Percentiles rank a stretch among this genome's conserved stretches.
These are phyloP conservation scores for Neurospora cerealis DNA, from an alignment of 495 filamentous ascomycete genomes.

Conservation along the genomic window DNA sequence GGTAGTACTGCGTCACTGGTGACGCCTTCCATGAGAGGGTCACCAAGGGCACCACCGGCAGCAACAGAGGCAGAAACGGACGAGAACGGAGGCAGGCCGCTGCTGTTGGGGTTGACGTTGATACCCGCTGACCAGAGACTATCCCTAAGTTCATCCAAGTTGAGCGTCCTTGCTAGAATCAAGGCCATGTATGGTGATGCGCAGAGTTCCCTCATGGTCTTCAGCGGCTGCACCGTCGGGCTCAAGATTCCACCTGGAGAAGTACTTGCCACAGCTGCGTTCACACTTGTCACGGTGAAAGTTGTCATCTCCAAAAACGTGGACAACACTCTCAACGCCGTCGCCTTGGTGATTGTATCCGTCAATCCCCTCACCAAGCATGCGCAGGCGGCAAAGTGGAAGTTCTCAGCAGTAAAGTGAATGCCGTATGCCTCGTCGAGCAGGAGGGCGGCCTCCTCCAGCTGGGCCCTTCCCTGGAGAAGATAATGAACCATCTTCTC, in stretches of 20 bases:
- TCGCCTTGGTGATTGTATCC: constrained; percentile 44
- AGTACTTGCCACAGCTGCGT: neutral
- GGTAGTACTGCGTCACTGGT: constrained; percentile 16
- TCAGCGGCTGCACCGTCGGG: constrained; percentile 1
- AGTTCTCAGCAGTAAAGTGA: constrained; percentile 50
- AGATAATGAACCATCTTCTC: constrained; percentile 47
- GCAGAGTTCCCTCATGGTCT: constrained; percentile 23
- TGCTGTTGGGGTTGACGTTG: constrained; percentile 19
- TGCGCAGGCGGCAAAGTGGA: constrained; percentile 53
- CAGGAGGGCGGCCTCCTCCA: constrained; percentile 47
- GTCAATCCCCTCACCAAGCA: constrained; percentile 51
- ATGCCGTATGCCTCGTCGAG: constrained; percentile 54
- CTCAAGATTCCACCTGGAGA: constrained; percentile 6
- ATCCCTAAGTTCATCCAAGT: constrained; percentile 38
- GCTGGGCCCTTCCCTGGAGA: constrained; percentile 42
- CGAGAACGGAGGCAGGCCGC: constrained; percentile 5
- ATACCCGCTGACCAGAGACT: constrained; percentile 43
- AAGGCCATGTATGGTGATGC: constrained; percentile 42
- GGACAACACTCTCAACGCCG: constrained; percentile 44
- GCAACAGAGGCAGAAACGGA: neutral
- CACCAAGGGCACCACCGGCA: neutral
- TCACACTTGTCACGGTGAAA: constrained; percentile 12
- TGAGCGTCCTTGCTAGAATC: constrained; percentile 36
- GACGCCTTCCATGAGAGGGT: neutral
- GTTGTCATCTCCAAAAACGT: constrained; percentile 51